Conservation (phyloP, 2,329 filamentous ascomycete genomes). For the Fusarium xyrophilum region DNA sequence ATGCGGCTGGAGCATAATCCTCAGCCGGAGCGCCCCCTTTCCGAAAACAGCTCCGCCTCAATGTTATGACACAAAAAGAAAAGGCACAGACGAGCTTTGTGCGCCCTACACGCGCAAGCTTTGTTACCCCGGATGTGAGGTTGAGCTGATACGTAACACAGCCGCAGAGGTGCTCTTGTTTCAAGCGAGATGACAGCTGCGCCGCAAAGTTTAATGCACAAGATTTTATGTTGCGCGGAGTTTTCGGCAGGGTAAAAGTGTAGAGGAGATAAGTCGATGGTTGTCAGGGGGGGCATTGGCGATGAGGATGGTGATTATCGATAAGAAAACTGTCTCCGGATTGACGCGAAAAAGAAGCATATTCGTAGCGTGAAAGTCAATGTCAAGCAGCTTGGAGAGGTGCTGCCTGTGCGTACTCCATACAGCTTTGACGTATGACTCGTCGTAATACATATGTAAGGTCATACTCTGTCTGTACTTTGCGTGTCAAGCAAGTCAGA, state of each 20-base stretch:
- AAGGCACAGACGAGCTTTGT: background rate
- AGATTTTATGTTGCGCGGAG: background rate
- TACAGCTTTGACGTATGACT: background rate
- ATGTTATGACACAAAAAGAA: background rate
- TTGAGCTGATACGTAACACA: background rate
- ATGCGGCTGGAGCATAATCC: background rate
- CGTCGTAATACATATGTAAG: background rate
- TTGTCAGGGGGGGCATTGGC: background rate
- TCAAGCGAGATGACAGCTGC: conserved; percentile 26
- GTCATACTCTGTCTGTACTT: no score
- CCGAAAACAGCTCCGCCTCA: background rate
- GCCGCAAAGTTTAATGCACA: background rate
- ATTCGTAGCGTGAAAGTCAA: background rate
- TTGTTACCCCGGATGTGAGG: conserved; percentile 10
- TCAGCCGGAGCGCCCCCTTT: background rate
- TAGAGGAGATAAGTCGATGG: background rate
- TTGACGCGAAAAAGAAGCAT: background rate
- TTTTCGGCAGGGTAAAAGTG: background rate
- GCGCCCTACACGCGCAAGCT: background rate
- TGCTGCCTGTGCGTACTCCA: background rate
- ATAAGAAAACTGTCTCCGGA: background rate
- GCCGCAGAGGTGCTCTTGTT: conserved; percentile 7
- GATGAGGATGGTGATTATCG: background rate
- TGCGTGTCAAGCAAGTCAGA: background rate
- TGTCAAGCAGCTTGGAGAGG: background rate